Evolutionary conservation across 139 green algal species (phyloP).

Genomic region (Auxenochlorella pyrenoidosa): DNA sequence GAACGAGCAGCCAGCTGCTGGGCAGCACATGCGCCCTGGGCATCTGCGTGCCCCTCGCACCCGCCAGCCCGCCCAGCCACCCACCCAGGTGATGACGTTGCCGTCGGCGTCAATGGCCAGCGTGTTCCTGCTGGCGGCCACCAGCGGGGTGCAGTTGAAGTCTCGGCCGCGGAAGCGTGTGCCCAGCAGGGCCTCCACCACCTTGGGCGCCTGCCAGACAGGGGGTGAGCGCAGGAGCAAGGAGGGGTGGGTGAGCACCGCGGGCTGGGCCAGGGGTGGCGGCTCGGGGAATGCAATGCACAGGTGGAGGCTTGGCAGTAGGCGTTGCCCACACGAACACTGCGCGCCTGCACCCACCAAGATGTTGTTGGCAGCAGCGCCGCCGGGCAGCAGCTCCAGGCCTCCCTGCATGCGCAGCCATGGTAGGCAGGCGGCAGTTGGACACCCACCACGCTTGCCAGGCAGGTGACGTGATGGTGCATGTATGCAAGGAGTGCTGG

Average conservation of each 20-base stretch:
- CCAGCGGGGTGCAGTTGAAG: constrained; percentile 48
- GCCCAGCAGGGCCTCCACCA: constrained; percentile 82
- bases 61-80: background rate
- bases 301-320: no score
- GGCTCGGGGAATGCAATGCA: no score
- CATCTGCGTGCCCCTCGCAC: no score
- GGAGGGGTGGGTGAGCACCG: no score
- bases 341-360: background rate
- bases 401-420: background rate
- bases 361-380: constrained; percentile 39
- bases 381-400: background rate
- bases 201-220: constrained; percentile 55
- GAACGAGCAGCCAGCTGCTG: background rate
- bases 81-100: constrained; percentile 72
- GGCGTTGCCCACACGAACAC: no score
- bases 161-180: constrained; percentile 66
- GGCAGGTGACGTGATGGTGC: background rate
- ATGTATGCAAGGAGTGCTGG: no score
- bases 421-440: background rate
- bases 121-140: constrained; percentile 72
- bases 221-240: no score
- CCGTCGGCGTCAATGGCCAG: constrained; percentile 79
- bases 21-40: background rate
- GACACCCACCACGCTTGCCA: background rate
- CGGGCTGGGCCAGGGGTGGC: no score